phyloP scores from a whole-genome alignment of 352 stramenopile genomes.

The Phytopythium aichiense region DNA sequence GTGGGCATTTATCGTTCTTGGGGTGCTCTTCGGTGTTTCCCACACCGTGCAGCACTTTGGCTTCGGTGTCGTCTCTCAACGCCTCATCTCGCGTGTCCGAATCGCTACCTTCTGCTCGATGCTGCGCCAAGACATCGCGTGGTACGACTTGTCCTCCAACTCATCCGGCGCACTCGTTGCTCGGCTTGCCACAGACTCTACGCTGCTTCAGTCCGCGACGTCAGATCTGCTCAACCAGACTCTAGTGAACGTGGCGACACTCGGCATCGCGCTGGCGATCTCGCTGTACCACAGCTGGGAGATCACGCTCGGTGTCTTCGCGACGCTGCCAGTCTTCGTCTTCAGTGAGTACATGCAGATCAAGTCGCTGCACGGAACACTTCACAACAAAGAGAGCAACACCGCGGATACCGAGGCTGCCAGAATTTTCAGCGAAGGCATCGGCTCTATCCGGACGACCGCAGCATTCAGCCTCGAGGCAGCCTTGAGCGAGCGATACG shows the following conservation, averaged over 20 bases:
- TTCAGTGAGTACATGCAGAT: slow-evolving; percentile 34
- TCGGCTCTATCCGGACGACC: slow-evolving; percentile 55
- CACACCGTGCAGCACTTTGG: slow-evolving; percentile 3
- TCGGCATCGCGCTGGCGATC: slow-evolving; percentile 32
- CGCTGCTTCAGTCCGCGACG: slow-evolving; percentile 70
- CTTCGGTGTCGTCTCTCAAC: slow-evolving; percentile 32
- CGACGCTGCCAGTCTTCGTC: slow-evolving; percentile 20
- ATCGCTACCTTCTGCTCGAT: slow-evolving; percentile 43
- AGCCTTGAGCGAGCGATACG: slow-evolving; percentile 18
- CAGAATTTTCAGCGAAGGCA: slow-evolving; percentile 34
- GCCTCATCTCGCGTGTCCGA: slow-evolving; percentile 45
- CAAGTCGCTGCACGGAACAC: slow-evolving; percentile 27
- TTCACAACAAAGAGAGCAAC: slow-evolving; percentile 41
- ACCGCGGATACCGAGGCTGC: slow-evolving; percentile 31
- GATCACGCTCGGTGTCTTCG: slow-evolving; percentile 17
- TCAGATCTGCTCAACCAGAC: slow-evolving; percentile 58
- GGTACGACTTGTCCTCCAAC: slow-evolving; percentile 71
- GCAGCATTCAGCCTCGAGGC: slow-evolving; percentile 44
- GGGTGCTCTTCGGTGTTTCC: slow-evolving; percentile 30
- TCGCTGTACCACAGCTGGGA: slow-evolving; percentile 32
- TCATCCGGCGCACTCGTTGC: slow-evolving; percentile 54
- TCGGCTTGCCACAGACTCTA: slow-evolving; percentile 66
- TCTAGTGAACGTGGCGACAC: slow-evolving; percentile 55
- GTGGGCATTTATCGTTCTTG: slow-evolving; percentile 30
- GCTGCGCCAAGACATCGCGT: slow-evolving; percentile 64